Evolutionary conservation across 2,329 filamentous ascomycete genomes (phyloP), one percentile per base, ranked within the genome.

Genomic region (Epichloe hybrida): DNA sequence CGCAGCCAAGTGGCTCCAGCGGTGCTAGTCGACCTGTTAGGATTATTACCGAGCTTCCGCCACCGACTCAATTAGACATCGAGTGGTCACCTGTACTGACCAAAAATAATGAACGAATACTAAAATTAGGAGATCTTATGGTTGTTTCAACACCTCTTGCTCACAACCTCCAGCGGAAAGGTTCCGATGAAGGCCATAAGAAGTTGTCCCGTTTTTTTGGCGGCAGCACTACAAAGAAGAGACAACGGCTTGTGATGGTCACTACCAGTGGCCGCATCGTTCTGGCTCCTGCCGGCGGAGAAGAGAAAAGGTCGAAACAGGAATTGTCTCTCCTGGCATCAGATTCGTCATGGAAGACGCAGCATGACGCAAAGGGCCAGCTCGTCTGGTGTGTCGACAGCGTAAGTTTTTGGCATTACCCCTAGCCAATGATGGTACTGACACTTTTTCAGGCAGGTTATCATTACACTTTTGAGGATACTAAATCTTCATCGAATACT

Each of bases 1-100:
- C 69, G 27, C 66, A 65, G 61, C 65, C 59, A 53, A 64, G 56
- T 53, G 53, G 60, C 23, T 63, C 64, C 2, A 78, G 76, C 49
- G 73, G 72, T 37, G 64, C 68, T 36, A 69, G 72, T 27, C 74
- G 88, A 50, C 85, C 89, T 35, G 77, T 86, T 2, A 77, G 89
- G 54, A 82, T 96, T 53, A 94, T 98, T 54, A 97, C 93, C 1
- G 93, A 98, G 66, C 75, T 98, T 9, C 89, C 93, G 15, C 91
- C 93, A n/a, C 93, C 93, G 0, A 95, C 87, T 48, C 93, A 97
- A 65, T 73, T 98, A 27, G 93, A 98, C 62, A 95, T 98, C 52
- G 93, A 98, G 68, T 98, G 93, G 93, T 96, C 91, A 0, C 93
- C 93, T 1, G 90, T 98, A 4, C 72, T 98, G 50, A 96, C 87